A percentile compares a stretch with the other conserved stretches of the same genome.
Evolutionary conservation across 192 early-diverging fungal genomes (phyloP).

Genomic region (Coemansia sp.): DNA sequence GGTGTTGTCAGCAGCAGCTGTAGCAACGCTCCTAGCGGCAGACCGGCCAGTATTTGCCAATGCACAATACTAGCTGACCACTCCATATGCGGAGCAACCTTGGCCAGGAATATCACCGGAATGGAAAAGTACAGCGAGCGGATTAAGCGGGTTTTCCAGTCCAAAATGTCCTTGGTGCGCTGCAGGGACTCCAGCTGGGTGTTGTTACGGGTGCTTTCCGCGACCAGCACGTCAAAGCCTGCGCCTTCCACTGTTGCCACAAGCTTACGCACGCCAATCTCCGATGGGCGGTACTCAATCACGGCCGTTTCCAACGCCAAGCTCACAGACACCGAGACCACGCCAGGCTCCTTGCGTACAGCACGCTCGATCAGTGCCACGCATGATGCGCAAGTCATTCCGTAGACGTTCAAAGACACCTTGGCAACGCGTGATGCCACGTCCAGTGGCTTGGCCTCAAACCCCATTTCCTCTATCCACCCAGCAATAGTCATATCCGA

Average conservation of each 20-base stretch:
- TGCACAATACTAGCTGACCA: constrained; percentile 16
- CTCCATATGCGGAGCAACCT: constrained; percentile 42
- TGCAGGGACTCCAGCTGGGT: constrained; percentile 83
- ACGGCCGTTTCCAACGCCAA: constrained; percentile 72
- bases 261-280: constrained; percentile 73
- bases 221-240: constrained; percentile 74
- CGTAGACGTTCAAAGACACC: constrained; percentile 80
- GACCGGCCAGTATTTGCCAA: constrained; percentile 58
- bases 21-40: constrained; percentile 64
- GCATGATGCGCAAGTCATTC: constrained; percentile 89
- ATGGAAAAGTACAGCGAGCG: constrained; percentile 68
- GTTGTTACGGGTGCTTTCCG: constrained; percentile 62
- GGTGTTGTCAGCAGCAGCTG: constrained; percentile 81
- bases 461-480: constrained; percentile 70
- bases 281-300: constrained; percentile 64
- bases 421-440: constrained; percentile 44
- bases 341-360: constrained; percentile 29
- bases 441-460: constrained; percentile 62
- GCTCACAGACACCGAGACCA: constrained; percentile 68
- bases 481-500: constrained; percentile 57
- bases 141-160: constrained; percentile 72
- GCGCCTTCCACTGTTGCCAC: constrained; percentile 76
- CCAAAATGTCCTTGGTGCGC: constrained; percentile 79
- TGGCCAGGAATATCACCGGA: constrained; percentile 74
- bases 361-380: constrained; percentile 74